Base-by-base conservation (phyloP, 805 yeast genomes). In the Cyberlindnera amylophila region DNA sequence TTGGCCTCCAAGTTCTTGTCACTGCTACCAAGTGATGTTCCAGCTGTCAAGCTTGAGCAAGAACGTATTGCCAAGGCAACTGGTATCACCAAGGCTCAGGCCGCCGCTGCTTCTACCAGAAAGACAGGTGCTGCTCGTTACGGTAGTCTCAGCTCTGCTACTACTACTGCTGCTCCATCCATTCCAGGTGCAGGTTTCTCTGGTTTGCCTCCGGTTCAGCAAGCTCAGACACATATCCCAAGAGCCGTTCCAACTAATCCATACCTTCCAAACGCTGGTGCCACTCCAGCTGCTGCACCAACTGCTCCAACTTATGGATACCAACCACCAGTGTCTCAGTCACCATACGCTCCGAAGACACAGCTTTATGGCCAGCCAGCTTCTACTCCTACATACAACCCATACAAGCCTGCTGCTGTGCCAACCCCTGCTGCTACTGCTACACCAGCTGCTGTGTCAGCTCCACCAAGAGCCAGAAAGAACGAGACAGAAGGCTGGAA, bases 11-110 rank as follows among this genome's bases (percentile, higher is more conserved):
- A 73, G 51, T 78, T 86, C 51, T 72, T 91, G 58, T 69, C 71
- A 34, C 70, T 83, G 46, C 70, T 93, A 55, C 96, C 98, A 11
- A 78, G 75, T 34, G 79, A 79, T 41, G 78, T 81, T 53, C 85
- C 83, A 34, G 86, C 82, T 19, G 81, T 84, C 38, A 77, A 73
- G 42, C 60, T 75, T 33, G 96, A 87, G 57, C 86, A 82, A 62
- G 90, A 86, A 49, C 81, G 99, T 54, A 81, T 91, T 15, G 50
- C 71, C 36, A 79, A 77, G 52, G 95, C 96, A 7, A 70, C 79
- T 13, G 74, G 73, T 36, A 62, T 63, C 43, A 32, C 56, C 13
- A 41, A 53, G 26, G 30, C 14, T 38, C 42, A 49, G 30, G 41
- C 55, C 6, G 44, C 50, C 17, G 41, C 55, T 7, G 44, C 50